These are phyloP conservation scores for Trypethelium eluteriae DNA, from an alignment of 495 filamentous ascomycete species.

Conservation along the genomic window DNA sequence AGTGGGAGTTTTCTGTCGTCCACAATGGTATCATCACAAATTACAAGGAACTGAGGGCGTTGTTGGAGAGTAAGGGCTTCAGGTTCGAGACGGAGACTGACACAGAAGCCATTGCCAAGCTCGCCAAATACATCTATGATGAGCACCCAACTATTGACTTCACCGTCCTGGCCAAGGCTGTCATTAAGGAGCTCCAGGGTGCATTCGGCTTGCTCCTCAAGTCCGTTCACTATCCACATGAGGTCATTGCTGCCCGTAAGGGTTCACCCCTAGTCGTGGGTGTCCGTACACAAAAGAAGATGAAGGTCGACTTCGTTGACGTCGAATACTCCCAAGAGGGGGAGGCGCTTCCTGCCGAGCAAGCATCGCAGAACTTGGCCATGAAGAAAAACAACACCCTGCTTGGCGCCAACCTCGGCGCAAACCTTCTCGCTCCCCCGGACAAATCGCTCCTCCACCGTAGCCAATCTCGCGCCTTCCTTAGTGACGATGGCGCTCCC, in stretches of 20 bases:
- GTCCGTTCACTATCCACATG: slow-evolving; percentile 96
- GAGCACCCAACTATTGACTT: slow-evolving; percentile 91
- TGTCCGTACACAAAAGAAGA: slow-evolving; percentile 90
- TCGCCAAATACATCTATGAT: slow-evolving; percentile 97
- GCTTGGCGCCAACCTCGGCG: slow-evolving; percentile 17
- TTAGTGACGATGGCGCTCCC: slow-evolving; percentile 93
- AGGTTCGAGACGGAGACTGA: slow-evolving; percentile 98
- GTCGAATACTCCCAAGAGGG: slow-evolving; percentile 85
- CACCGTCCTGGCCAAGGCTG: slow-evolving; percentile 89
- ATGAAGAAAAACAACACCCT: slow-evolving; percentile 65
- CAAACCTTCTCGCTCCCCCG: slow-evolving; percentile 78
- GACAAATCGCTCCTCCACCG: slow-evolving; percentile 91
- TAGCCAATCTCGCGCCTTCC: slow-evolving; percentile 95
- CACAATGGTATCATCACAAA: slow-evolving; percentile 99
- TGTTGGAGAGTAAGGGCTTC: slow-evolving; percentile 90
- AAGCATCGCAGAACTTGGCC: slow-evolving; percentile 91
- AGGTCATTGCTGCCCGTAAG: slow-evolving; percentile 95
- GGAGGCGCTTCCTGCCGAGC: slow-evolving; percentile 76
- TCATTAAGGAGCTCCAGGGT: slow-evolving; percentile 96
- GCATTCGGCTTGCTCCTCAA: slow-evolving; percentile 95
- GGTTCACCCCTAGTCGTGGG: slow-evolving; percentile 94
- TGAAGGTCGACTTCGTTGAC: slow-evolving; percentile 99
- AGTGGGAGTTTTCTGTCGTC: slow-evolving; percentile 92
- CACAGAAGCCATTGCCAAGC: slow-evolving; percentile 97
- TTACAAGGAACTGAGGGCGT: slow-evolving; percentile 96